Percentiles rank a stretch among this genome's conserved stretches.
phyloP scores from a whole-genome alignment of 2,329 filamentous ascomycete genomes.

The Fusarium chaquense region DNA sequence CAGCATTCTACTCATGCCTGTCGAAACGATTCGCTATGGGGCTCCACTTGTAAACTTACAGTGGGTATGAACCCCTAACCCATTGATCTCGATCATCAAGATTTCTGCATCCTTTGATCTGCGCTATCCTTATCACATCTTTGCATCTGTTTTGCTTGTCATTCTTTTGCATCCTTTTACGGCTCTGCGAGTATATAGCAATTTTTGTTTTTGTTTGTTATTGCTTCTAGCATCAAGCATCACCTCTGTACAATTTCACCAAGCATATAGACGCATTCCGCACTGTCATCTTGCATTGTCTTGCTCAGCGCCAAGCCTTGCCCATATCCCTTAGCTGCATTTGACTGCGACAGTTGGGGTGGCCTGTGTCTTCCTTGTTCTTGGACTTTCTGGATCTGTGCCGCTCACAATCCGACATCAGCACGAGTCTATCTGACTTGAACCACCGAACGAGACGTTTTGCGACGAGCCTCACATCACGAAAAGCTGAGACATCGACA shows the following conservation, averaged over 20 bases:
- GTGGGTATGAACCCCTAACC: constrained; percentile 21
- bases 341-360: constrained; percentile 2
- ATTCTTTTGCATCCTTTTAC: constrained; percentile 9
- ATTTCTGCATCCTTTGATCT: constrained; percentile 34
- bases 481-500: background rate
- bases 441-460: background rate
- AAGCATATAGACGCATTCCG: background rate
- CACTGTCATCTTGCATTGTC: background rate
- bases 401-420: background rate
- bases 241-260: background rate
- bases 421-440: background rate
- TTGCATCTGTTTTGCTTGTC: constrained; percentile 15
- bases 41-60: constrained; percentile 13
- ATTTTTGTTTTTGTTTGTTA: background rate
- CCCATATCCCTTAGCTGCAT: constrained; percentile 15
- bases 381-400: background rate
- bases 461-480: background rate
- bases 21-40: background rate
- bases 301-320: constrained; percentile 5
- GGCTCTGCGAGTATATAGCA: constrained; percentile 17
- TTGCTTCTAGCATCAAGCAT: background rate
- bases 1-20: background rate
- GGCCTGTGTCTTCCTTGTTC: background rate
- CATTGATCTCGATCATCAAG: constrained; percentile 27
- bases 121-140: constrained; percentile 4